phyloP scores from a whole-genome alignment of 2,329 filamentous ascomycete genomes.

The Dactylellina sp. region DNA sequence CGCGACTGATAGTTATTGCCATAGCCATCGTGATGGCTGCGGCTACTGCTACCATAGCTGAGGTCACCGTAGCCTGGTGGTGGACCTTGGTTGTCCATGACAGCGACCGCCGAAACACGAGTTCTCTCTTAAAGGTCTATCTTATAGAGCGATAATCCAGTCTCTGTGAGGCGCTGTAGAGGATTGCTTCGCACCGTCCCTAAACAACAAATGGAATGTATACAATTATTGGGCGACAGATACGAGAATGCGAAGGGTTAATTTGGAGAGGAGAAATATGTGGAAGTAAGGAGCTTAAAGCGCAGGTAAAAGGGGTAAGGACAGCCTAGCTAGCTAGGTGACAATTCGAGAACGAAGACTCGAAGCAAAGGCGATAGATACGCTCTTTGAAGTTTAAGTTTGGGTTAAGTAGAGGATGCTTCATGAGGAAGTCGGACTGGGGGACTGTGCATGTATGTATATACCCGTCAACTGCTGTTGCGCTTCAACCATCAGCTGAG shows the following conservation, averaged over 20 bases:
- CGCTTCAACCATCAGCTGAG: conserved; percentile 1
- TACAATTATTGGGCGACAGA: background rate
- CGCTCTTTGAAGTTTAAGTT: background rate
- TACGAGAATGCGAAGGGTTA: conserved; percentile 21
- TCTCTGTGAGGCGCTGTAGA: background rate
- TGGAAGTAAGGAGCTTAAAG: background rate
- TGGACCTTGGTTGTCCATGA: conserved; percentile 56
- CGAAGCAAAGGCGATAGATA: background rate
- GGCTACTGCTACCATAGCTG: conserved; percentile 28
- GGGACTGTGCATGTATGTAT: conserved; percentile 1
- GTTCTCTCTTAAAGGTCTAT: background rate
- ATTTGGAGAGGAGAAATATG: conserved; percentile 11
- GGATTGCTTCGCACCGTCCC: background rate
- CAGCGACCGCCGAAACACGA: conserved; percentile 21
- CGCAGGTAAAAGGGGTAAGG: background rate
- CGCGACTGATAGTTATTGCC: conserved; percentile 31
- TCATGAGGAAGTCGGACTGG: background rate
- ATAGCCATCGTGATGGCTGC: conserved; percentile 29
- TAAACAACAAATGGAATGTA: conserved; percentile 24
- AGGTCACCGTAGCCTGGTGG: conserved; percentile 49
- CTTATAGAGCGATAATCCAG: background rate
- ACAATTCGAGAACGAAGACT: background rate
- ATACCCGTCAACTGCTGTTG: background rate
- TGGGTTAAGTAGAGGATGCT: background rate
- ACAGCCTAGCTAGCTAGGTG: background rate